These are phyloP conservation scores for Kodamaea restingae DNA, from an alignment of 805 yeast genomes.

Conservation along the genomic window DNA sequence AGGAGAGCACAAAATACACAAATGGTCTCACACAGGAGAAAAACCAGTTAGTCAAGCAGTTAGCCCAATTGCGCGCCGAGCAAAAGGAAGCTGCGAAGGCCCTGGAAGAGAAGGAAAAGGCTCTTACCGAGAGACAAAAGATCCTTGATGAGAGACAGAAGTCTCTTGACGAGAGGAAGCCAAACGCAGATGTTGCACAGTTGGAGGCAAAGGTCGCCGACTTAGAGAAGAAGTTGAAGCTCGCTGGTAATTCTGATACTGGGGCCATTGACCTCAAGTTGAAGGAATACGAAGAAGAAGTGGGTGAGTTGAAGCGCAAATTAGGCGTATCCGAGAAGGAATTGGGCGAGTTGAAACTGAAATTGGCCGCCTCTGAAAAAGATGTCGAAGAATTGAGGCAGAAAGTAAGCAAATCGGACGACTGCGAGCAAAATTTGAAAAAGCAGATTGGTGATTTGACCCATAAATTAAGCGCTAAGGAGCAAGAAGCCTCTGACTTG, in stretches of 20 bases:
- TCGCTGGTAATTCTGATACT: neutral
- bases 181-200: neutral
- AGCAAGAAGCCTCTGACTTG: constrained; percentile 5
- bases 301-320: neutral
- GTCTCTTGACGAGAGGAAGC: constrained; percentile 6
- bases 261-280: neutral
- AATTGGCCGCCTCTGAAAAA: neutral
- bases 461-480: constrained; percentile 4
- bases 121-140: neutral
- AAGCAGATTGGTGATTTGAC: neutral
- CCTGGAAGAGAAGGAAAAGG: neutral
- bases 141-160: constrained; percentile 12
- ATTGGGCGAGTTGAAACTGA: neutral
- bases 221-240: constrained; percentile 5
- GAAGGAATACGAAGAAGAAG: neutral
- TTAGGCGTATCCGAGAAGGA: neutral
- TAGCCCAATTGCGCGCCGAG: constrained; percentile 24
- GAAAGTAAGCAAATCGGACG: no score
- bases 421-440: neutral
- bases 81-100: constrained; percentile 18
- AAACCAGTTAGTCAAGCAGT: constrained; percentile 9
- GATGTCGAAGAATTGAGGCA: neutral
- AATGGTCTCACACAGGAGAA: constrained; percentile 14
- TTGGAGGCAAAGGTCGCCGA: constrained; percentile 2
- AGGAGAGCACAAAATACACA: constrained; percentile 5